Evolutionary conservation across 345 rosid species (phyloP).

Genomic region (Ceriops decandra): DNA sequence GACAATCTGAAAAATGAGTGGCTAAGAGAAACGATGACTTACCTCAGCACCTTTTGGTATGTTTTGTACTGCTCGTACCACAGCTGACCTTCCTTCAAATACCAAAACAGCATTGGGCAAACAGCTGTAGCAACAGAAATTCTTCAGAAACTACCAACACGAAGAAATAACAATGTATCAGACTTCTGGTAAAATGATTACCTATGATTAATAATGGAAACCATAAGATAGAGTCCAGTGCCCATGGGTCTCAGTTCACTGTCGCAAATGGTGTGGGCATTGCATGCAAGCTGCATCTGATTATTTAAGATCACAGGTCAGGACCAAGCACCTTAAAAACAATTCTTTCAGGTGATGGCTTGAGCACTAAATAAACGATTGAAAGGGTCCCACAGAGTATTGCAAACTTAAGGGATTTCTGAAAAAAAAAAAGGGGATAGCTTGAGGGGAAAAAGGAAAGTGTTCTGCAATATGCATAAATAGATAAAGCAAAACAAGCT

Average conservation of each 20-base stretch:
- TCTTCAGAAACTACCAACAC: slow-evolving; percentile 16
- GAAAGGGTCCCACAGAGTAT: too few species aligned
- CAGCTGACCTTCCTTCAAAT: slow-evolving; percentile 73
- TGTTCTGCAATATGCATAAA: too few species aligned
- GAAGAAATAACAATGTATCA: slow-evolving; percentile 4
- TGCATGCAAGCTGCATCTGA: slow-evolving; percentile 80
- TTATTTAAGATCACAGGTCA: slow-evolving; percentile 14
- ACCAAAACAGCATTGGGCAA: slow-evolving; percentile 77
- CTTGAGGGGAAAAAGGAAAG: too few species aligned
- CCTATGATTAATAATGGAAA: slow-evolving; percentile 95
- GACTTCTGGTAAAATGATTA: slow-evolving; percentile 23
- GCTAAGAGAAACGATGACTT: neutral
- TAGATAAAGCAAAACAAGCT: neutral
- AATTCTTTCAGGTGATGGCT: slow-evolving; percentile 4
- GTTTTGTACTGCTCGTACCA: slow-evolving; percentile 67
- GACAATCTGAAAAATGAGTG: neutral
- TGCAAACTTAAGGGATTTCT: too few species aligned
- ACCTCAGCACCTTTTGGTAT: slow-evolving; percentile 71
- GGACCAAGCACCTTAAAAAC: slow-evolving; percentile 11
- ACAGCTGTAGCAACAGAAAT: slow-evolving; percentile 55
- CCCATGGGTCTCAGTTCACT: slow-evolving; percentile 87
- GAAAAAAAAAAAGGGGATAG: too few species aligned
- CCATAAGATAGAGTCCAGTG: slow-evolving; percentile 80
- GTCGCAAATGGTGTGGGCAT: slow-evolving; percentile 93
- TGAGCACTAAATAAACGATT: neutral